Evolutionary conservation across 306 rosid species (phyloP), one percentile per base, ranked within the genome.

Genomic region (Arachis hypogaea): DNA sequence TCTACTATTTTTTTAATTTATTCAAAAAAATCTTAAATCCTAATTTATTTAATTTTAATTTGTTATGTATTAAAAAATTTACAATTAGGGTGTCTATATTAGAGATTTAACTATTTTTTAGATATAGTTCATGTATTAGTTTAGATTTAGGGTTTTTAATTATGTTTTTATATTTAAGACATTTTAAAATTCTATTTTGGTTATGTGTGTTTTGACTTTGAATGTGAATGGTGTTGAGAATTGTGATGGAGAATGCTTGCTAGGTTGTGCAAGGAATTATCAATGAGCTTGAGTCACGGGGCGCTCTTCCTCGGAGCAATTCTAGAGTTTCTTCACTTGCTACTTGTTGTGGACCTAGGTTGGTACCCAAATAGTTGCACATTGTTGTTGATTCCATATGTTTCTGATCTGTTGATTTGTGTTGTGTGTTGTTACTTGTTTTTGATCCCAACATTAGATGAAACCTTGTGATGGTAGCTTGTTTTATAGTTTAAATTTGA

Each of bases 301-400:
- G 97, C 33, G 98, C 96, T 42, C 90, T 95, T 76, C 99, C 99
- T 2, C 87, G 96, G 79, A 95, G 99, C 81, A 94, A 94, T 91
- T 92, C 98, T 2, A 91, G 98, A 80, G 97, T 91, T 84, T 94
- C 98, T 33, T 94, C 99, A 12, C 97, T 95, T 63, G 99, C 99
- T 62, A 95, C 98, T 2, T 95, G 99, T 68, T 95, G 99, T 76
- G 99, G 99, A 80, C 99, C 99, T 71, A 95, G 98, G 99, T 94
- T 77, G 59, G 94, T 86, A 60, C 8, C 33, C 71, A 58, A 46
- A 46, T 49, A 18, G 10, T 65, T 4, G 11, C 6, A 14, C 12
- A 49, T 49, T 76, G 18, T 60, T 6, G 11, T 40, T 46, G 43
- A 38, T 80, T 47, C 72, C 4, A 7, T 10, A 11, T 9, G 42